Percentiles rank a stretch among this genome's conserved stretches.
Evolutionary conservation across 2,329 filamentous ascomycete species (phyloP).

Genomic region (Fusarium robinianum): DNA sequence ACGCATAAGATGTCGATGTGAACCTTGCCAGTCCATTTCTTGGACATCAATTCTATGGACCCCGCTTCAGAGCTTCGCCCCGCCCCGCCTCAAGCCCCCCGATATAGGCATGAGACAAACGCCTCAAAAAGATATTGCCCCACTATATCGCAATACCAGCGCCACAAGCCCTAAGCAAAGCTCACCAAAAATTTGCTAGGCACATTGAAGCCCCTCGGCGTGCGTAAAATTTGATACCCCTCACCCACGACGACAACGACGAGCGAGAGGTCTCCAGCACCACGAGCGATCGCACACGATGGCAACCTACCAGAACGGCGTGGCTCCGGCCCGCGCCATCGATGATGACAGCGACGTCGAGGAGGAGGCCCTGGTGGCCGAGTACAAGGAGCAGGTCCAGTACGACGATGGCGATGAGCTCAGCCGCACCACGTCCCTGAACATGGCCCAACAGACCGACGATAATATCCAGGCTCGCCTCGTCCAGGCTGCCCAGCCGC

Average conservation of each 20-base stretch:
- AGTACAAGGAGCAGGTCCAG: conserved; percentile 95
- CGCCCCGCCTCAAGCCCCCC: conserved; percentile 29
- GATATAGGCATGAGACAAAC: conserved; percentile 37
- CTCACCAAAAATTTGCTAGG: conserved; percentile 44
- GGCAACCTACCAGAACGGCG: conserved; percentile 66
- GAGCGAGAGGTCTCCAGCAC: conserved; percentile 37
- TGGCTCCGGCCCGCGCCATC: conserved; percentile 61
- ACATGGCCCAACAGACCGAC: conserved; percentile 75
- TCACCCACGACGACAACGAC: conserved; percentile 39
- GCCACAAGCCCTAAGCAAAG: conserved; percentile 46
- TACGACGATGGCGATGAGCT: conserved; percentile 86
- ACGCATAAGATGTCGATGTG: conserved; percentile 8
- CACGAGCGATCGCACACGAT: conserved; percentile 48
- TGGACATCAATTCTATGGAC: conserved; percentile 16
- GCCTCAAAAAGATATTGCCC: conserved; percentile 28
- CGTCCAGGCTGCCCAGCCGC: conserved; percentile 86
- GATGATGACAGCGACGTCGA: conserved; percentile 91
- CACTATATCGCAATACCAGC: conserved; percentile 36
- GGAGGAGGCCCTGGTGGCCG: conserved; percentile 92
- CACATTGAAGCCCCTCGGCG: conserved; percentile 36
- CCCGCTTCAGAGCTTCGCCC: conserved; percentile 35
- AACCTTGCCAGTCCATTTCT: no score
- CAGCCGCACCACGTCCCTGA: conserved; percentile 72
- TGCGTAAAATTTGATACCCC: conserved; percentile 45
- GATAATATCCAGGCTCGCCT: conserved; percentile 95